Evolutionary conservation across 495 filamentous ascomycete species (phyloP), one percentile per base, ranked within the genome.

Genomic region (Xylaria castorea): DNA sequence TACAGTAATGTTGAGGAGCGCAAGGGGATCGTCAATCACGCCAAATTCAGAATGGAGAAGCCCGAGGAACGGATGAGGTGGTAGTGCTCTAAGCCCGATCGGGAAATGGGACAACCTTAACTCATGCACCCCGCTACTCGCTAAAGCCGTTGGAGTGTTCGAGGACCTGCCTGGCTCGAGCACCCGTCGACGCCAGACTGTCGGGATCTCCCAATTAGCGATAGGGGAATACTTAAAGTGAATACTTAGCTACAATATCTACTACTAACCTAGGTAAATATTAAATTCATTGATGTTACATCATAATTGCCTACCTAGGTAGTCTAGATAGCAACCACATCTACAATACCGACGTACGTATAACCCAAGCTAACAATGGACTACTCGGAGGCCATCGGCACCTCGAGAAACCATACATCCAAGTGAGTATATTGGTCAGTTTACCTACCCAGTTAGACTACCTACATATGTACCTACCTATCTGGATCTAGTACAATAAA

Each of bases 91-190:
- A 68, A 50, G 34, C 50, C 66, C 5, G 1, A 68, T 57, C 12
- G 36, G 50, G 66, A 16, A 55, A 68, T 36, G 22, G 30, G n/a
- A 22, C 34, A 1, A 12, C 22, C 9, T 12, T 42, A 11, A 30
- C n/a, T 55, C 27, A 70, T 70, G 67, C 67, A 70, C 67, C 67
- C 67, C 53, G 51, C 53, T 61, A 16, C 38, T 61, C 42, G 40
- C 67, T 61, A 70, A 46, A 46, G 34, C n/a, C 32, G 32, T 22
- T 22, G 12, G 58, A 22, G 32, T 20, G 34, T 40, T 40, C 60
- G 12, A 63, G 60, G 12, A 25, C 30, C n/a, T 25, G 8, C 5
- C 20, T 38, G 20, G 12, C 12, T 22, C 55, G 11, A 58, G 12
- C 18, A 18, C 57, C 57, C 32, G 5, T 34, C 57, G 14, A 38